Evolutionary conservation across 495 filamentous ascomycete species (phyloP).

Genomic region (Trichocladium uniseriatum): DNA sequence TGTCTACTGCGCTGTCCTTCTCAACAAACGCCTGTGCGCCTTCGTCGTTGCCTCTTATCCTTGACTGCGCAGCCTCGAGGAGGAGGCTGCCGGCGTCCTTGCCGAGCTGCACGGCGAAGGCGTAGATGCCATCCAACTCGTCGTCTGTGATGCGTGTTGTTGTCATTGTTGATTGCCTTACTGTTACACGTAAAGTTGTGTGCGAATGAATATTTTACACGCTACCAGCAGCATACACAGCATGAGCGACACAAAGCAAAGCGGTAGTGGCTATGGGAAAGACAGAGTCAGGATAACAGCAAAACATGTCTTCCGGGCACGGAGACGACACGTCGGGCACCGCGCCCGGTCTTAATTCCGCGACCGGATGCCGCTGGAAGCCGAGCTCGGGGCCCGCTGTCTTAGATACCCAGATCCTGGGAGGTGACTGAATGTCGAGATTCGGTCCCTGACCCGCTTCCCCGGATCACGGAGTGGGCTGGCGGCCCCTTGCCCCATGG

Average conservation of each 20-base stretch:
- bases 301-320: too few species aligned
- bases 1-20: constrained; percentile 62
- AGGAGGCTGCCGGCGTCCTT: constrained; percentile 54
- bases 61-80: constrained; percentile 42
- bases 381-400: neutral
- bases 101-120: constrained; percentile 54
- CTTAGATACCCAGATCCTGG: neutral
- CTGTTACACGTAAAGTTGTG: neutral
- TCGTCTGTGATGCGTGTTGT: neutral
- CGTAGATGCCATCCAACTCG: constrained; percentile 51
- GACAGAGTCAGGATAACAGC: too few species aligned
- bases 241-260: too few species aligned
- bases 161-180: constrained; percentile 2
- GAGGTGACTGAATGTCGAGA: too few species aligned
- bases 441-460: neutral
- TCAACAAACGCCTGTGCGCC: constrained; percentile 26
- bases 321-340: too few species aligned
- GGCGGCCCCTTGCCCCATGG: too few species aligned
- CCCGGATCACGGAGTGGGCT: neutral
- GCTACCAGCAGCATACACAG: too few species aligned
- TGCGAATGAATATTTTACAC: neutral
- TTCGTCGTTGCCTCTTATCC: constrained; percentile 27
- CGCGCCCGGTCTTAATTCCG: too few species aligned
- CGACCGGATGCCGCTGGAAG: constrained; percentile 11
- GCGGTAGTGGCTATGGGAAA: too few species aligned